A percentile compares a stretch with the other conserved stretches of the same genome.
These are phyloP conservation scores for Trapa bicornis DNA, from an alignment of 345 rosid genomes.

Conservation along the genomic window DNA sequence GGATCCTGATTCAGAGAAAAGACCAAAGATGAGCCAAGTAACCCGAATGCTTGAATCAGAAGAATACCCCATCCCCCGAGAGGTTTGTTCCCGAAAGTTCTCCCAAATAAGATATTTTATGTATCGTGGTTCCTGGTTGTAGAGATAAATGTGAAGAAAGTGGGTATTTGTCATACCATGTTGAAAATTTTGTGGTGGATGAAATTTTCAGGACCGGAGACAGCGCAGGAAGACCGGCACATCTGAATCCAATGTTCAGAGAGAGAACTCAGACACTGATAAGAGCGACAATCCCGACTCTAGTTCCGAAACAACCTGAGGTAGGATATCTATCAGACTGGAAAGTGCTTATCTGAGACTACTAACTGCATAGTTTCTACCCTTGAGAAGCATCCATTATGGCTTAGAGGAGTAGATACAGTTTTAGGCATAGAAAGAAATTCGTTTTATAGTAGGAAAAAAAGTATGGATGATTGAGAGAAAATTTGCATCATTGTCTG, in stretches of 20 bases:
- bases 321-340: neutral
- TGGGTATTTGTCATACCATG: neutral
- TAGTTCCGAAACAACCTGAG: neutral
- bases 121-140: neutral
- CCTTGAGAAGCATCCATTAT: neutral
- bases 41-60: conserved; percentile 17
- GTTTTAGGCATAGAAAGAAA: neutral
- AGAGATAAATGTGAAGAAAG: neutral
- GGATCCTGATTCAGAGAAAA: conserved; percentile 14
- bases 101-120: neutral
- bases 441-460: neutral
- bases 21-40: conserved; percentile 15
- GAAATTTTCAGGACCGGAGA: conserved; percentile 10
- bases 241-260: conserved; percentile 6
- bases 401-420: neutral
- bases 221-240: conserved; percentile 9
- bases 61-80: conserved; percentile 15
- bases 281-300: conserved; percentile 10
- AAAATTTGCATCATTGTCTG: neutral
- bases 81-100: conserved; percentile 6
- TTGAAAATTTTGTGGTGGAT: neutral
- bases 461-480: neutral
- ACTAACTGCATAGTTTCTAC: neutral
- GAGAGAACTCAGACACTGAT: conserved; percentile 12
- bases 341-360: neutral